Evolutionary conservation across 768 basidiomycete genomes (phyloP), one percentile per base, ranked within the genome.

Genomic region (Kwoniella sp.): DNA sequence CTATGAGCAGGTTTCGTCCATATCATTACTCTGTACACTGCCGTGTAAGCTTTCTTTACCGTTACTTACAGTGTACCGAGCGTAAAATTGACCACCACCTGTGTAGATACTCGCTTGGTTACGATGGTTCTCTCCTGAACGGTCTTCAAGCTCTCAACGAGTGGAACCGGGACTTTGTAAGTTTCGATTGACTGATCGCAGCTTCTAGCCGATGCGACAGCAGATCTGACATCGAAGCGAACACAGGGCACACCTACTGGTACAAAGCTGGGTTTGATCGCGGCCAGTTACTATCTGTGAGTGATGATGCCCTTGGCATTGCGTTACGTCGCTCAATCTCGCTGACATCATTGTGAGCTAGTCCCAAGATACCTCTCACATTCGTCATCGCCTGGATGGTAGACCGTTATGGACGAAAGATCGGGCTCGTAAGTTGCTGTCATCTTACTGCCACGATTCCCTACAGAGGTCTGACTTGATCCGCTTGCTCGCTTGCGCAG

Each of bases 101-200:
- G 12, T 50, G 7, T 28, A 48, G 52, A 26, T 70, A 59, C 55
- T 66, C 69, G 7, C 50, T 70, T 23, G 65, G 64, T 15, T 72
- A 73, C 60, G 72, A 73, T 55, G 68, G 68, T n/a, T 70, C 72
- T 2, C 65, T 73, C 22, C 53, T 73, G n/a, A 69, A 69, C 45
- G 72, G 72, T 67, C 65, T 73, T n/a, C 72, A 73, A 51, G 64
- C 66, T 30, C 58, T 73, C 9, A 56, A 62, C 11, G 56, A 55
- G 26, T 73, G 72, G 72, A 70, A 73, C 52, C 12, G 31, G 3
- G 55, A 72, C 48, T 65, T 69, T 47, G 59, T 37, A 17, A 15
- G 50, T 34, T 20, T 29, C 41, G 53, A 51, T 28, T 31, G 13
- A 17, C 26, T 3, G 9, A 20, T 41, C 45, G 15, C 4, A 13